Conservation (phyloP, 176 grass and related monocot genomes). For the Pontederia crassipes region DNA sequence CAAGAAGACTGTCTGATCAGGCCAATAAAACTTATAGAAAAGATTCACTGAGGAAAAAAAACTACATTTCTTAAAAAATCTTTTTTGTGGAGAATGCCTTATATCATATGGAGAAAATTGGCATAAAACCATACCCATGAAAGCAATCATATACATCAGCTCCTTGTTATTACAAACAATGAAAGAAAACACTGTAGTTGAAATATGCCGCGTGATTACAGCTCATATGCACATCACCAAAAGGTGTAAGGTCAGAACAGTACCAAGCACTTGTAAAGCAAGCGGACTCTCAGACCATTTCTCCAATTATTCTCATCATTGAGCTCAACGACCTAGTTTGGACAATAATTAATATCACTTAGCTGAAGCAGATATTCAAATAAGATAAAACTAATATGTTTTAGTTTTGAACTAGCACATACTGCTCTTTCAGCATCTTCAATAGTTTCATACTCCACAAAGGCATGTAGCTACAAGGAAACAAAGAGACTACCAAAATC, state of each 20-base stretch:
- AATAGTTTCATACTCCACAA: slow-evolving; percentile 88
- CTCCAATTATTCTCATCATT: slow-evolving; percentile 99
- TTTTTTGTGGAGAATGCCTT: too few species aligned
- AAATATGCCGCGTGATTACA: too few species aligned
- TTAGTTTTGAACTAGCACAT: slow-evolving; percentile 4
- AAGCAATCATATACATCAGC: too few species aligned
- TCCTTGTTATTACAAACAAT: too few species aligned
- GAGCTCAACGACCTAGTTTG: slow-evolving; percentile 56
- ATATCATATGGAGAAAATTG: too few species aligned
- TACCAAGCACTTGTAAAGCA: slow-evolving; percentile 82
- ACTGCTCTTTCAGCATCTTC: slow-evolving; percentile 93
- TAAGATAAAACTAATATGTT: background rate
- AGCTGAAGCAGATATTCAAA: background rate
- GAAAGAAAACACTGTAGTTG: too few species aligned
- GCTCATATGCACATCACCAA: too few species aligned
- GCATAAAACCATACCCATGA: too few species aligned
- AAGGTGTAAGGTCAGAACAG: background rate
- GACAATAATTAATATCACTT: background rate
- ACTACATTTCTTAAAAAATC: too few species aligned
- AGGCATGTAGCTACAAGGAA: slow-evolving; percentile 73
- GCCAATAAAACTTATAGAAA: too few species aligned
- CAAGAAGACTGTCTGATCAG: too few species aligned
- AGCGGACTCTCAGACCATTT: slow-evolving; percentile 88
- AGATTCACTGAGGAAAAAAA: too few species aligned
- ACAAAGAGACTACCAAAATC: slow-evolving; percentile 17